A percentile compares a stretch with the other conserved stretches of the same genome.
These are phyloP conservation scores for Aspergillus conjunctus DNA, from an alignment of 495 filamentous ascomycete genomes.

Conservation along the genomic window DNA sequence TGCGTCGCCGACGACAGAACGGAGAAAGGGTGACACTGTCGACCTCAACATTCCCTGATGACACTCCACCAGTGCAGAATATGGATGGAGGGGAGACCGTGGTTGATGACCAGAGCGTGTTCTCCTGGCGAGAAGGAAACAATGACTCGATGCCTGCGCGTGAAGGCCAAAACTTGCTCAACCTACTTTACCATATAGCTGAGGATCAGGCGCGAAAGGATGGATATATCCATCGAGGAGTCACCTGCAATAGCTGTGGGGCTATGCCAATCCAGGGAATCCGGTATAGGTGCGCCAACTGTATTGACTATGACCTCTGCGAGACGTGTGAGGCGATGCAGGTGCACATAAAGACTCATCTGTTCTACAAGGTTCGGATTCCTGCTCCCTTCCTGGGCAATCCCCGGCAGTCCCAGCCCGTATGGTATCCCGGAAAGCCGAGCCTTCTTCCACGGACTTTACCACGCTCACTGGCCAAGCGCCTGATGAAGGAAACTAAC, in stretches of 20 bases:
- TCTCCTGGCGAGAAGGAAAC: slow-evolving; percentile 56
- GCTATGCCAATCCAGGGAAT: slow-evolving; percentile 87
- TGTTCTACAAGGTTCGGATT: slow-evolving; percentile 91
- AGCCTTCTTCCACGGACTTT: slow-evolving; percentile 64
- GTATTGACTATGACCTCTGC: slow-evolving; percentile 88
- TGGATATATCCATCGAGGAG: slow-evolving; percentile 92
- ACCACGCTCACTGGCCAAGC: slow-evolving; percentile 60
- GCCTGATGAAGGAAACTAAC: slow-evolving; percentile 68
- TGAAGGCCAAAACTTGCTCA: slow-evolving; percentile 73
- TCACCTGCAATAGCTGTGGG: slow-evolving; percentile 85
- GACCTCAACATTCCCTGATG: slow-evolving; percentile 48
- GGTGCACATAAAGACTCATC: slow-evolving; percentile 85
- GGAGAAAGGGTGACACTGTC: slow-evolving; percentile 47
- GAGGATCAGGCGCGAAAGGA: slow-evolving; percentile 80
- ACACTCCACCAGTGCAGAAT: slow-evolving; percentile 47
- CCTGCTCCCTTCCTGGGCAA: slow-evolving; percentile 69
- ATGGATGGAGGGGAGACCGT: slow-evolving; percentile 57
- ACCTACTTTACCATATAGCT: slow-evolving; percentile 74
- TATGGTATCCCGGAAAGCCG: slow-evolving; percentile 91
- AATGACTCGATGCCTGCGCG: slow-evolving; percentile 57
- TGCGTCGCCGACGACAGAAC: slow-evolving; percentile 47
- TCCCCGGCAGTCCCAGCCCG: slow-evolving; percentile 68
- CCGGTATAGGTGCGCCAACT: slow-evolving; percentile 89
- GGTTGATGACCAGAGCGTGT: slow-evolving; percentile 61
- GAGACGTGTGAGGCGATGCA: slow-evolving; percentile 85